These are phyloP conservation scores for Nephromyces sp. DNA, from an alignment of 169 alveolate genomes.

Conservation along the genomic window DNA sequence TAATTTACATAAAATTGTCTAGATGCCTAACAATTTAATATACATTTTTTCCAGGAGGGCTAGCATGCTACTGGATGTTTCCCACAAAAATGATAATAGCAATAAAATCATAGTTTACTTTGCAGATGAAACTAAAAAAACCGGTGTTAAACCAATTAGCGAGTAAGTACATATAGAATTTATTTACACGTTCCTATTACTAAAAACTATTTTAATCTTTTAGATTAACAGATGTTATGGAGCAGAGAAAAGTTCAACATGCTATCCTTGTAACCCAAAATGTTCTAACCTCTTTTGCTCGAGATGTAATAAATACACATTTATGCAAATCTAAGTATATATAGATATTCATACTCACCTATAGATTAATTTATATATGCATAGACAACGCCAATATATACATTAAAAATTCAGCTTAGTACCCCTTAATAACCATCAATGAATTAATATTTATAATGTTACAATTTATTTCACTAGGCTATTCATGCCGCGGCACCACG, in stretches of 20 bases:
- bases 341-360: no score
- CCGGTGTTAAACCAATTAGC: slow-evolving; percentile 86
- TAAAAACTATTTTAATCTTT: neutral
- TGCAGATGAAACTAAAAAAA: slow-evolving; percentile 79
- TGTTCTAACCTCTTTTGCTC: slow-evolving; percentile 81
- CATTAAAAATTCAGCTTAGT: no score
- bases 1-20: neutral
- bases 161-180: slow-evolving; percentile 48
- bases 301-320: slow-evolving; percentile 56
- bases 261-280: slow-evolving; percentile 83
- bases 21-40: neutral
- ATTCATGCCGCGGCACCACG: slow-evolving; percentile 81
- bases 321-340: no score
- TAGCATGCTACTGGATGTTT: slow-evolving; percentile 15
- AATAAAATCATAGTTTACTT: slow-evolving; percentile 70
- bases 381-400: no score
- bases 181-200: neutral
- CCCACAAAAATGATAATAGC: slow-evolving; percentile 58
- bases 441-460: no score
- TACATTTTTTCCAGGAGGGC: slow-evolving; percentile 3
- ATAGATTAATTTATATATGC: no score
- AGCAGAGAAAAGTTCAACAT: slow-evolving; percentile 73
- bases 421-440: no score
- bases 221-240: slow-evolving; percentile 81
- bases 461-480: no score